These are phyloP conservation scores for Parietaria judaica DNA, from an alignment of 306 rosid genomes.

Conservation along the genomic window DNA sequence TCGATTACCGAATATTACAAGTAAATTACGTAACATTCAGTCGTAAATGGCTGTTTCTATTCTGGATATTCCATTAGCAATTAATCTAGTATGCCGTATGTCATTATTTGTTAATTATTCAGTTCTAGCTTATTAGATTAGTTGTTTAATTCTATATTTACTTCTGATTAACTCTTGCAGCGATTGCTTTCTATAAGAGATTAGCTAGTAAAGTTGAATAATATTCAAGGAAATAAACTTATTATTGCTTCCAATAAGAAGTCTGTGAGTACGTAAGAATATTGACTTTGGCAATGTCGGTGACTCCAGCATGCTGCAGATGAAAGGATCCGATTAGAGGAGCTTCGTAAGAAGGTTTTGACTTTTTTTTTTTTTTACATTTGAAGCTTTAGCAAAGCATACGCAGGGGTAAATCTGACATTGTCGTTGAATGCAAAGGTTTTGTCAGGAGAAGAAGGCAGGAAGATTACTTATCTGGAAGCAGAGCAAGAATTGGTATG, in stretches of 20 bases:
- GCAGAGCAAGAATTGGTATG: conserved; percentile 79
- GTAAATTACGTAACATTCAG: too few relatives aligned
- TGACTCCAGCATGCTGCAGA: conserved; percentile 87
- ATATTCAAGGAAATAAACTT: too few relatives aligned
- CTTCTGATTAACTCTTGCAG: background rate
- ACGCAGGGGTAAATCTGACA: conserved; percentile 17
- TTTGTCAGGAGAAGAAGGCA: conserved; percentile 67
- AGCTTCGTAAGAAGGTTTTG: conserved; percentile 74
- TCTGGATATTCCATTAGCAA: too few relatives aligned
- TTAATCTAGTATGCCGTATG: too few relatives aligned
- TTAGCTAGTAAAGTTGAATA: too few relatives aligned
- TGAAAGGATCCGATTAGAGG: conserved; percentile 89
- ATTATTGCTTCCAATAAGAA: too few relatives aligned
- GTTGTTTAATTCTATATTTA: conserved; percentile 1
- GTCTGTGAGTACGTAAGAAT: too few relatives aligned
- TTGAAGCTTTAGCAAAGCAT: conserved; percentile 17
- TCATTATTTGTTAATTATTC: too few relatives aligned
- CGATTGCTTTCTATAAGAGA: too few relatives aligned
- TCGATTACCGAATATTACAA: too few relatives aligned
- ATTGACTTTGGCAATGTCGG: conserved; percentile 20
- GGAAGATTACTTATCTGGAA: conserved; percentile 52
- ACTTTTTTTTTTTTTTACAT: conserved; percentile 12
- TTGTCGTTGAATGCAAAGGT: conserved; percentile 39
- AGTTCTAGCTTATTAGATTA: too few relatives aligned
- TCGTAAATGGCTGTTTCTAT: too few relatives aligned